phyloP scores from a whole-genome alignment of 495 filamentous ascomycete genomes.

The Penicillium soppii region DNA sequence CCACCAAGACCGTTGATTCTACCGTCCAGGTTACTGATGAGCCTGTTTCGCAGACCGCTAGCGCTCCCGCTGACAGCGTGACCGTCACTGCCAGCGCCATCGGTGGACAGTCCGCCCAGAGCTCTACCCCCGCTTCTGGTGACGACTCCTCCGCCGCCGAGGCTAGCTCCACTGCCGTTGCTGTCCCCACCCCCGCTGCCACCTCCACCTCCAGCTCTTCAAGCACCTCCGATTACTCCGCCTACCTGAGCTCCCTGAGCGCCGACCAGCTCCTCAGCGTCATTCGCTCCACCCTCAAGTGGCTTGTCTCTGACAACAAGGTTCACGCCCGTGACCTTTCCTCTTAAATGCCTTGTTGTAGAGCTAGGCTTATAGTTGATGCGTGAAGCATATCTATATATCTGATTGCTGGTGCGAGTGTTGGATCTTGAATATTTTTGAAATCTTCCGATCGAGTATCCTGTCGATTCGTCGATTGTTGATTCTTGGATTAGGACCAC shows the following conservation, averaged over 20 bases:
- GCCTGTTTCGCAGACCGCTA: slow-evolving; percentile 21
- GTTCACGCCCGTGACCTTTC: slow-evolving; percentile 35
- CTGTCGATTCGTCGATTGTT: neutral
- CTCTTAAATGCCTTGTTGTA: slow-evolving; percentile 12
- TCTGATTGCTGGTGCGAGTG: slow-evolving; percentile 6
- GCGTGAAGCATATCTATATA: slow-evolving; percentile 11
- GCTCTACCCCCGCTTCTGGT: slow-evolving; percentile 10
- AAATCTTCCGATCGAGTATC: slow-evolving; percentile 14
- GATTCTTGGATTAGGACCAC: slow-evolving; percentile 6
- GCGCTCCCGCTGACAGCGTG: slow-evolving; percentile 9
- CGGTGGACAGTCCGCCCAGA: slow-evolving; percentile 22
- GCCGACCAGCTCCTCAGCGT: slow-evolving; percentile 36
- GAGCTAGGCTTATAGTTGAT: slow-evolving; percentile 9
- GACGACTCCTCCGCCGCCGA: slow-evolving; percentile 6
- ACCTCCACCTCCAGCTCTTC: slow-evolving; percentile 5
- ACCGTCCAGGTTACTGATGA: slow-evolving; percentile 24
- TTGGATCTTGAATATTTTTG: slow-evolving; percentile 8
- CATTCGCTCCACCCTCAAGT: slow-evolving; percentile 35
- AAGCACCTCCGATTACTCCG: slow-evolving; percentile 19
- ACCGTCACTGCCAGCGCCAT: slow-evolving; percentile 20
- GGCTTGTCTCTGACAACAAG: slow-evolving; percentile 39
- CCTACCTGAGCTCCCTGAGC: slow-evolving; percentile 39
- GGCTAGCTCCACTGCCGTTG: slow-evolving; percentile 8
- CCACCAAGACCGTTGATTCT: slow-evolving; percentile 10
- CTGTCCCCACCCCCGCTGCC: slow-evolving; percentile 7